phyloP scores from a whole-genome alignment of 768 basidiomycete genomes.

The Lactifluus pinguis region DNA sequence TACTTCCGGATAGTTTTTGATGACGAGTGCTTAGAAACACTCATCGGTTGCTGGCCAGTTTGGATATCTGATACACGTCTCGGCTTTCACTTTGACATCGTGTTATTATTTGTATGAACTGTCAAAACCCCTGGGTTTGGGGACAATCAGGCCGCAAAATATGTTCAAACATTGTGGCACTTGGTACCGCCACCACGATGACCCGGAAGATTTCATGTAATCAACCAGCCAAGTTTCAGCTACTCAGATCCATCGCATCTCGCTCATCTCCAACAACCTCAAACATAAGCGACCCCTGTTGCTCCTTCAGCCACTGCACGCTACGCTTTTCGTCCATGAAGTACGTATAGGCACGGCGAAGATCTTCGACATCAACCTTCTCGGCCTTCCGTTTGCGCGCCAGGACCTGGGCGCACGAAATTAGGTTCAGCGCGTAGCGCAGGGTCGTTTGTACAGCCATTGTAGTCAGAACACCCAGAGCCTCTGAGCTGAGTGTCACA shows the following conservation, averaged over 20 bases:
- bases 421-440: conserved; percentile 90
- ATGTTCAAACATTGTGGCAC: neutral
- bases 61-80: neutral
- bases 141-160: neutral
- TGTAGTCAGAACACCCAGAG: conserved; percentile 69
- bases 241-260: conserved; percentile 32
- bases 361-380: conserved; percentile 76
- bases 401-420: conserved; percentile 83
- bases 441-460: conserved; percentile 89
- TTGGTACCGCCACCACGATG: neutral
- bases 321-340: conserved; percentile 93
- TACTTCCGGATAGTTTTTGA: neutral
- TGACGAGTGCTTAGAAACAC: neutral
- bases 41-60: neutral
- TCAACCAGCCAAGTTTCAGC: conserved; percentile 4
- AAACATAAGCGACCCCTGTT: conserved; percentile 64
- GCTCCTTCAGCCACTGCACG: conserved; percentile 85
- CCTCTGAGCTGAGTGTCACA: conserved; percentile 67
- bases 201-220: neutral
- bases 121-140: neutral
- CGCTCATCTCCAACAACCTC: conserved; percentile 47
- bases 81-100: neutral
- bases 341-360: conserved; percentile 75
- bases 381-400: conserved; percentile 77
- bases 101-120: too few relatives aligned